Evolutionary conservation across 2,329 filamentous ascomycete genomes (phyloP).

Genomic region (Fusarium siculi): DNA sequence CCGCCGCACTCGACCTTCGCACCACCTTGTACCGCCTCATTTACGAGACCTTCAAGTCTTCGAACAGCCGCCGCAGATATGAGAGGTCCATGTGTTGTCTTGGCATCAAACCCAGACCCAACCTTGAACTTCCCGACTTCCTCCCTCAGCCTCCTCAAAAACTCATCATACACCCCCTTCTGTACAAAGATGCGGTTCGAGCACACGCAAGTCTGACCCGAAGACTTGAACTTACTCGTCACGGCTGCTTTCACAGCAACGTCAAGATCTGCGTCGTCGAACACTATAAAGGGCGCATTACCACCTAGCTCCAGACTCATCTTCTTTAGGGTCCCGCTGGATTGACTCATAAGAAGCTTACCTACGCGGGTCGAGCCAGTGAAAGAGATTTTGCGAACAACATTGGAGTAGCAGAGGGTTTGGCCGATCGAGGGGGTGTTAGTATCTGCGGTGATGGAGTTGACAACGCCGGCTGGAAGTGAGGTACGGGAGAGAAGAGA

Average conservation of each 20-base stretch:
- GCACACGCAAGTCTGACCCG: constrained; percentile 90
- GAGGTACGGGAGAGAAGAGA: not conserved
- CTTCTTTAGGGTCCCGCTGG: constrained; percentile 72
- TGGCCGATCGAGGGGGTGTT: constrained; percentile 75
- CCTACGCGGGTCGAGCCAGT: constrained; percentile 67
- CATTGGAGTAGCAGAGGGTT: constrained; percentile 69
- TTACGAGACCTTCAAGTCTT: not conserved
- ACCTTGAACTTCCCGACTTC: constrained; percentile 55
- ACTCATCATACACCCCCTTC: constrained; percentile 75
- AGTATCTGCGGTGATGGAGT: constrained; percentile 72
- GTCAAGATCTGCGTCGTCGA: constrained; percentile 69
- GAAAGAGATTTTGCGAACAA: constrained; percentile 78
- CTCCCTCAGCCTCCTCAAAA: constrained; percentile 69
- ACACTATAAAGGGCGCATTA: constrained; percentile 74
- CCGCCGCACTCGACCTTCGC: not conserved
- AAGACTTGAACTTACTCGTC: constrained; percentile 85
- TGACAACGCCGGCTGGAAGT: constrained; percentile 22
- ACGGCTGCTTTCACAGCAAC: constrained; percentile 66
- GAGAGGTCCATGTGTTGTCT: constrained; percentile 75
- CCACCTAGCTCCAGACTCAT: constrained; percentile 74
- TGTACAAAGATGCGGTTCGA: constrained; percentile 82
- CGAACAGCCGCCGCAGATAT: constrained; percentile 42
- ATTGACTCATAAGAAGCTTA: constrained; percentile 75
- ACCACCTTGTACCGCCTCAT: not conserved
- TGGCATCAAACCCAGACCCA: constrained; percentile 67